Evolutionary conservation across 345 rosid genomes (phyloP), one percentile per base, ranked within the genome.

Genomic region (Theobroma cacao): DNA sequence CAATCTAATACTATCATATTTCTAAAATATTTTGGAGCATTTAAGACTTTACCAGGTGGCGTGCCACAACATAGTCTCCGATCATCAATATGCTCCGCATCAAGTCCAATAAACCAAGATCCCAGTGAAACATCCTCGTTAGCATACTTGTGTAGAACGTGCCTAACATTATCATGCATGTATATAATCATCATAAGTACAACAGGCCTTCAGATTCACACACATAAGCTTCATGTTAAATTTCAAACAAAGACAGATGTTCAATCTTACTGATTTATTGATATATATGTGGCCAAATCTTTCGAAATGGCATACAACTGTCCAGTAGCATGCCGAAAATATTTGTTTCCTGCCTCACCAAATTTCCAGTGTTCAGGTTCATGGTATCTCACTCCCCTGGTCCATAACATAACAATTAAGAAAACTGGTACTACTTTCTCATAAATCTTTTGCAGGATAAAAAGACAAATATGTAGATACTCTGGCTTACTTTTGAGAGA

Each of bases 281-380:
- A 92, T 85, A 94, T 92, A 33, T 94, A 96, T n/a, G 93, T 55
- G 63, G 99, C 99, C 84, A 96, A 83, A 82, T 96, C 99, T 80
- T 87, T 92, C 30, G 99, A 96, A 86, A 96, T 88, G 75, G 97
- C 98, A 74, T 96, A 96, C 40, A 96, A 79, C 88, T 96, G 97
- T 40, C 99, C 99, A 3, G 98, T 92, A 75, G 97, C 99, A 79
- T 96, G 99, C 61, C 99, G 97, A 72, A 96, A 94, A 84, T 96
- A 96, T 83, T 89, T 94, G 87, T 94, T 96, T 84, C 99, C 99
- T 3, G 93, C 76, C 86, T 92, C 98, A 0, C 99, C 99, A 75
- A 96, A 96, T 82, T 96, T 96, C 98, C 99, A 95, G 80, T 89
- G 82, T 89, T 94, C 97, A 0, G 99, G 98, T 83, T 96, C 99